Conservation (phyloP, 2,329 filamentous ascomycete species). For the Penicillium paneum region DNA sequence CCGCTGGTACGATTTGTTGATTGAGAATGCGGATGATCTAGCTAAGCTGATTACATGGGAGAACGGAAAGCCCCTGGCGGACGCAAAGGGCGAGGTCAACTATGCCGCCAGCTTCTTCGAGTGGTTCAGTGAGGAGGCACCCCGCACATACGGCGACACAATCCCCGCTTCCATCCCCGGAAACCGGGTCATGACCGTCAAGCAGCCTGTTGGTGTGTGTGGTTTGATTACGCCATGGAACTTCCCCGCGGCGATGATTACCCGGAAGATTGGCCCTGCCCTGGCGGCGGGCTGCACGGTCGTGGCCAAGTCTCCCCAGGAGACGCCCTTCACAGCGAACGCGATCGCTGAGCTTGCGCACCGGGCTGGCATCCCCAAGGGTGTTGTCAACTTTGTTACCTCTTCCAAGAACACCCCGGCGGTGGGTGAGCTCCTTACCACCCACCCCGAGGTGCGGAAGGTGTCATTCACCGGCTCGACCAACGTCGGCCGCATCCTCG, state of each 20-base stretch:
- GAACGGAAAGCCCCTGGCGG: slow-evolving; percentile 64
- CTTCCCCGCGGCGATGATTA: slow-evolving; percentile 57
- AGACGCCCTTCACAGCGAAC: slow-evolving; percentile 88
- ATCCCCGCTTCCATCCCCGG: slow-evolving; percentile 59
- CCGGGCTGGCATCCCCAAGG: slow-evolving; percentile 82
- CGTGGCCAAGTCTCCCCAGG: slow-evolving; percentile 83
- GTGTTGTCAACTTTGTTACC: slow-evolving; percentile 87
- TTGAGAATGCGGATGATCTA: slow-evolving; percentile 64
- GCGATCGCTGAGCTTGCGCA: slow-evolving; percentile 82
- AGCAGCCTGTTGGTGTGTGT: slow-evolving; percentile 65
- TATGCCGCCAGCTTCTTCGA: slow-evolving; percentile 61
- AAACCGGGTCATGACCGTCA: slow-evolving; percentile 61
- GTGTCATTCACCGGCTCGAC: slow-evolving; percentile 86
- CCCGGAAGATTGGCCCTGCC: slow-evolving; percentile 53
- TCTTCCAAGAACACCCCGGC: slow-evolving; percentile 73
- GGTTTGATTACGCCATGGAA: slow-evolving; percentile 68
- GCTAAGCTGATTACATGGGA: slow-evolving; percentile 66
- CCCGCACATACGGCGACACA: slow-evolving; percentile 57
- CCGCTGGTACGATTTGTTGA: slow-evolving; percentile 66
- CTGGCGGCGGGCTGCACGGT: slow-evolving; percentile 94
- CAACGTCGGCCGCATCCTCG: slow-evolving; percentile 68
- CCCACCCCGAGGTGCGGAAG: slow-evolving; percentile 74
- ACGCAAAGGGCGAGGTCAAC: slow-evolving; percentile 57
- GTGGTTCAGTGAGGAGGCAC: slow-evolving; percentile 64
- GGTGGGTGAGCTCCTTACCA: slow-evolving; percentile 74